These are phyloP conservation scores for Candida oleophila DNA, from an alignment of 805 yeast species.

Conservation along the genomic window DNA sequence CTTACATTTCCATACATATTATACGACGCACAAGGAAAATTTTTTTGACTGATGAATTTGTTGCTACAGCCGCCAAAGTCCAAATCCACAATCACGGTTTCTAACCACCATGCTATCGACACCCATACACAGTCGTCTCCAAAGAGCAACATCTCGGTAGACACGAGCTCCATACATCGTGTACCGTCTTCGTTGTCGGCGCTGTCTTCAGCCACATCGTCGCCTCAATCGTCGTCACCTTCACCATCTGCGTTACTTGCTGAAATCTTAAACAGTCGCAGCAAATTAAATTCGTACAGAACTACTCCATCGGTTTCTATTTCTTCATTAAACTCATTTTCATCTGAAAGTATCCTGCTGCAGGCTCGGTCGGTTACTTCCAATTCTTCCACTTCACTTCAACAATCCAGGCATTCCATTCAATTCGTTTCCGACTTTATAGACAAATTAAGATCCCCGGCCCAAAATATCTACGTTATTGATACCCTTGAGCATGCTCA, in stretches of 20 bases:
- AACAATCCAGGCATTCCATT: neutral
- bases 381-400: neutral
- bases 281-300: neutral
- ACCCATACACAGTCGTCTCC: neutral
- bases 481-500: neutral
- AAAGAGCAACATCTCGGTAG: neutral
- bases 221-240: neutral
- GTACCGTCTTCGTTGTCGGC: neutral
- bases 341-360: constrained; percentile 5
- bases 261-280: neutral
- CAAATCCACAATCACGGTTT: constrained; percentile 5
- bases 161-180: neutral
- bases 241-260: neutral
- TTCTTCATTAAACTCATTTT: constrained; percentile 2
- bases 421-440: neutral
- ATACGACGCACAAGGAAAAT: neutral
- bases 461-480: constrained; percentile 4
- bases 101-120: constrained; percentile 4
- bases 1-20: neutral
- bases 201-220: neutral
- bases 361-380: neutral
- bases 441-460: neutral
- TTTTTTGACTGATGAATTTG: constrained; percentile 2
- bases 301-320: constrained; percentile 1
- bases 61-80: constrained; percentile 6